phyloP scores from a whole-genome alignment of 805 yeast species.

The Jamesozyma gamospora region DNA sequence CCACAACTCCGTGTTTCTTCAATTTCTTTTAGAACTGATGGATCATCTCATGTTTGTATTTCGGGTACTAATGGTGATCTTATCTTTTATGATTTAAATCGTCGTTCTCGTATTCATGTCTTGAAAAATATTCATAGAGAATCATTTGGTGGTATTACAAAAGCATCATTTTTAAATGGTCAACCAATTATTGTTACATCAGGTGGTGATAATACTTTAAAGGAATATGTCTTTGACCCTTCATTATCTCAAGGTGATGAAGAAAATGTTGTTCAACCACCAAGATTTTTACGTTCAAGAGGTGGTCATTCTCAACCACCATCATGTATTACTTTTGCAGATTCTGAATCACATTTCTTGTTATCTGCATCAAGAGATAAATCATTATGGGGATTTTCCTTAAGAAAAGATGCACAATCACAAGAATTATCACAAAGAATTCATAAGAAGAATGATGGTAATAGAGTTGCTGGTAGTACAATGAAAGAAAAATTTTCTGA shows the following conservation, averaged over 20 bases:
- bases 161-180: slow-evolving; percentile 70
- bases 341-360: slow-evolving; percentile 70
- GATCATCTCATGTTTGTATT: slow-evolving; percentile 69
- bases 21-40: slow-evolving; percentile 85
- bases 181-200: slow-evolving; percentile 84
- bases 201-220: slow-evolving; percentile 84
- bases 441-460: slow-evolving; percentile 35
- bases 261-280: slow-evolving; percentile 65
- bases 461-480: slow-evolving; percentile 48
- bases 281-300: slow-evolving; percentile 82
- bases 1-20: slow-evolving; percentile 39
- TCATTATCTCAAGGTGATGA: slow-evolving; percentile 47
- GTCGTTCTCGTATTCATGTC: slow-evolving; percentile 63
- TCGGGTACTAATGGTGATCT: slow-evolving; percentile 76
- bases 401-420: slow-evolving; percentile 93
- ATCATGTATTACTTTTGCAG: slow-evolving; percentile 61
- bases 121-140: slow-evolving; percentile 66
- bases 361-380: slow-evolving; percentile 80
- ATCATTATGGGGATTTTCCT: slow-evolving; percentile 83
- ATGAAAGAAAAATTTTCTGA: slow-evolving; percentile 70
- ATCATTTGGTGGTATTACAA: slow-evolving; percentile 65
- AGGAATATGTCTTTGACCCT: slow-evolving; percentile 91
- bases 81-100: slow-evolving; percentile 72
- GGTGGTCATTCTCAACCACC: slow-evolving; percentile 98
- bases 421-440: slow-evolving; percentile 81